Percentiles rank a stretch among this genome's conserved stretches.
These are phyloP conservation scores for Volutella citrinella DNA, from an alignment of 2,329 filamentous ascomycete genomes.

Conservation along the genomic window DNA sequence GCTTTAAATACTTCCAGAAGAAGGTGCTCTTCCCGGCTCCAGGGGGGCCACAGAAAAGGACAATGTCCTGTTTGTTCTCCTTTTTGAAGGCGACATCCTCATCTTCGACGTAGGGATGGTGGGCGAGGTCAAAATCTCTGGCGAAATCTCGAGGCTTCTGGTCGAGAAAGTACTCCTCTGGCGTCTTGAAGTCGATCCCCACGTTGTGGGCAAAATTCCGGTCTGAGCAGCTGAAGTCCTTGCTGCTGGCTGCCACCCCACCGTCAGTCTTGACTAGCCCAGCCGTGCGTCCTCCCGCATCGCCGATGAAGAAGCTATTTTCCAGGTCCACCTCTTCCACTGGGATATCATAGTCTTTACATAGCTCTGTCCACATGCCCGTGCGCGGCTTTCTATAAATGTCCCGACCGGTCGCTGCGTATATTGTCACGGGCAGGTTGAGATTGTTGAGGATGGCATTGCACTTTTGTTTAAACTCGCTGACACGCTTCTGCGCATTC, in stretches of 20 bases:
- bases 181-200: constrained; percentile 76
- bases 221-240: constrained; percentile 66
- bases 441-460: constrained; percentile 66
- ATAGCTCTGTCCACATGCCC: constrained; percentile 78
- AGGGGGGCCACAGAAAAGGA: constrained; percentile 85
- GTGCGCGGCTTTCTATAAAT: constrained; percentile 80
- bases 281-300: constrained; percentile 67
- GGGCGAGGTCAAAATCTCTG: constrained; percentile 68
- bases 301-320: constrained; percentile 81
- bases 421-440: constrained; percentile 73
- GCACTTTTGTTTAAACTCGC: constrained; percentile 81
- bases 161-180: constrained; percentile 85
- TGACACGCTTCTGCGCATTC: constrained; percentile 57
- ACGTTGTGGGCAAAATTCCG: constrained; percentile 83
- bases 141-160: constrained; percentile 63
- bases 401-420: constrained; percentile 83
- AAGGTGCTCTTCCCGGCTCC: constrained; percentile 92
- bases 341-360: constrained; percentile 57
- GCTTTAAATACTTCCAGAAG: constrained; percentile 74
- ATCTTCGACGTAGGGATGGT: constrained; percentile 40
- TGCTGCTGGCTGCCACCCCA: constrained; percentile 30
- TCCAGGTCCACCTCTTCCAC: constrained; percentile 62
- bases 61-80: constrained; percentile 66
- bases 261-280: constrained; percentile 19
- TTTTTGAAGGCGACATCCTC: constrained; percentile 51